Conservation (phyloP, 768 basidiomycete species). For the Pilatotrama ljubarskyi region DNA sequence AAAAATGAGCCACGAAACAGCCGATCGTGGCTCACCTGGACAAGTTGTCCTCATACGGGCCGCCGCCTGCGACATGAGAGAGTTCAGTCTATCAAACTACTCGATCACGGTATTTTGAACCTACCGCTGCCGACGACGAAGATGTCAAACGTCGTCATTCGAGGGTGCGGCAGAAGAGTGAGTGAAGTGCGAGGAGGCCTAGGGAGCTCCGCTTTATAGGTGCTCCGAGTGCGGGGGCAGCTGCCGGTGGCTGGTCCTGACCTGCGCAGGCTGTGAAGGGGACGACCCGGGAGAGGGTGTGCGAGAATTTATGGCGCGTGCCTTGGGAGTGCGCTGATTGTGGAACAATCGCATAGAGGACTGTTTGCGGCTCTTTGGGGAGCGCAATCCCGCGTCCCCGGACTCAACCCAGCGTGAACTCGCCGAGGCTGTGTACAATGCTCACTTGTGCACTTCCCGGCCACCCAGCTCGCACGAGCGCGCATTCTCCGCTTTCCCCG, state of each 20-base stretch:
- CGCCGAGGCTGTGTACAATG: slow-evolving; percentile 4
- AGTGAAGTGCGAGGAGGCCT: background rate
- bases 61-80: slow-evolving; percentile 57
- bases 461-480: no score
- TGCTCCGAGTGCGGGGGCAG: background rate
- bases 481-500: background rate
- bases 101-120: background rate
- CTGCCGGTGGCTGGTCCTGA: background rate
- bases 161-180: background rate
- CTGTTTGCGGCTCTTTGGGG: slow-evolving; percentile 13
- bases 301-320: background rate
- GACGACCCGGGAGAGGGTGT: background rate
- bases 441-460: background rate
- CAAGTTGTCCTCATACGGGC: slow-evolving; percentile 86
- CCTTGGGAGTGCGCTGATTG: slow-evolving; percentile 2
- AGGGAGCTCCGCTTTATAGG: background rate
- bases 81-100: background rate
- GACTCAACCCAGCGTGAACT: no score
- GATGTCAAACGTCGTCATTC: slow-evolving; percentile 62
- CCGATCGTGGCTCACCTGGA: slow-evolving; percentile 60
- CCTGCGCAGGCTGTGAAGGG: slow-evolving; percentile 1
- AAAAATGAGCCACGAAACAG: background rate
- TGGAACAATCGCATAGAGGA: slow-evolving; percentile 7
- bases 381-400: background rate
- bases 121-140: slow-evolving; percentile 62